These are phyloP conservation scores for Aspergillus novoparasiticus DNA, from an alignment of 2,329 filamentous ascomycete genomes.

Conservation along the genomic window DNA sequence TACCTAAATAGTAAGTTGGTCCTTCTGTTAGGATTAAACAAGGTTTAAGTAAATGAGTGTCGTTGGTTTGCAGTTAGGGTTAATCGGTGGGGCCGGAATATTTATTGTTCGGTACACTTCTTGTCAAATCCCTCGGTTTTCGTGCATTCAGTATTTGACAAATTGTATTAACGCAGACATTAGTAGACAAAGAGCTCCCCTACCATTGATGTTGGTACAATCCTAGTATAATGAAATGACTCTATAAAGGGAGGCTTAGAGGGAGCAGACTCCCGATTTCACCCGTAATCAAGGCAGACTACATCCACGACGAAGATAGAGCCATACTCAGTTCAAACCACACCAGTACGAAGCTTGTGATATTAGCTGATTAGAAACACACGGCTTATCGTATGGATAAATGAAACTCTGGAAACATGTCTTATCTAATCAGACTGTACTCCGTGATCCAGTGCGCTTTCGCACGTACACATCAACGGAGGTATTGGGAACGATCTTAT, in stretches of 20 bases:
- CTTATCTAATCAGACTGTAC: neutral
- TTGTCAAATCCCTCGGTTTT: too few species aligned
- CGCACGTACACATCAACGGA: neutral
- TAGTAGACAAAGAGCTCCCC: neutral
- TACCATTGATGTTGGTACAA: neutral
- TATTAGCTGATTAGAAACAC: neutral
- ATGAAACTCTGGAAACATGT: too few species aligned
- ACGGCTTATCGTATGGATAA: neutral
- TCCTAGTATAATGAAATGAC: neutral
- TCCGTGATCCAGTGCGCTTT: neutral
- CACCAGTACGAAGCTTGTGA: neutral
- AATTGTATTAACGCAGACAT: neutral
- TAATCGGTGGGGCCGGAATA: neutral
- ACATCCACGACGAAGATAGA: neutral
- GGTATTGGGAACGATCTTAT: neutral
- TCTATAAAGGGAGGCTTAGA: neutral
- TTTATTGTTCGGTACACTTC: neutral
- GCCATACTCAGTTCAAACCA: too few species aligned
- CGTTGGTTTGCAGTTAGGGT: neutral
- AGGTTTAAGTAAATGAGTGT: neutral
- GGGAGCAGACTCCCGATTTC: too few species aligned
- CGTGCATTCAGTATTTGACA: too few species aligned
- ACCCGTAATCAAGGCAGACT: too few species aligned
- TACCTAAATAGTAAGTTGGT: neutral
- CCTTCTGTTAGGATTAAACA: neutral